phyloP scores from a whole-genome alignment of 1,284 basidiomycete genomes.

The Papiliotrema fonsecae region DNA sequence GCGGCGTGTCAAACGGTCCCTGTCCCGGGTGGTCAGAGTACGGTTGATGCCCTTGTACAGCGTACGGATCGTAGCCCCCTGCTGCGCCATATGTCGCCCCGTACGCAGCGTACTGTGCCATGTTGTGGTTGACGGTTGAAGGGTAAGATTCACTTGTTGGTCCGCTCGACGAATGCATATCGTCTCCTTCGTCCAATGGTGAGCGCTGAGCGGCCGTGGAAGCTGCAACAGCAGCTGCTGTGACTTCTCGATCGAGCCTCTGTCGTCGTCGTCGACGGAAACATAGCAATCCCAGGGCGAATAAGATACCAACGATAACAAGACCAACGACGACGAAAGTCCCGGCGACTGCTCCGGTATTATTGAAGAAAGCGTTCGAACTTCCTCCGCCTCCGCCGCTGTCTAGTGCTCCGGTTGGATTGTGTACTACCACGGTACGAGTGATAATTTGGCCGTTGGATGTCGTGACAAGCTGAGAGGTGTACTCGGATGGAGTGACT shows the following conservation, averaged over 20 bases:
- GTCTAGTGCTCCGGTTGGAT: slow-evolving; percentile 43
- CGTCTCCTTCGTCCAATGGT: slow-evolving; percentile 48
- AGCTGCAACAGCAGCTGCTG: slow-evolving; percentile 48
- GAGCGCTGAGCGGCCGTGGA: slow-evolving; percentile 34
- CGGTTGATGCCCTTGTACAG: slow-evolving; percentile 4
- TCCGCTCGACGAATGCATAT: slow-evolving; percentile 22
- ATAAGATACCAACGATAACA: slow-evolving; percentile 43
- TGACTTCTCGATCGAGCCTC: slow-evolving; percentile 47
- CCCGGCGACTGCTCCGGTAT: slow-evolving; percentile 48
- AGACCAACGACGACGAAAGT: slow-evolving; percentile 50
- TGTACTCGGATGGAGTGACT: slow-evolving; percentile 34
- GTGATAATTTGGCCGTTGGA: slow-evolving; percentile 43
- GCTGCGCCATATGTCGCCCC: slow-evolving; percentile 36
- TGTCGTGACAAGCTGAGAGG: slow-evolving; percentile 35
- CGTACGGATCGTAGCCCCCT: slow-evolving; percentile 46
- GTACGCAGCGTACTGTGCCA: slow-evolving; percentile 47
- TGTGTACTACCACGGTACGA: slow-evolving; percentile 42
- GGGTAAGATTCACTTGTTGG: slow-evolving; percentile 39
- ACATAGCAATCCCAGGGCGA: slow-evolving; percentile 44
- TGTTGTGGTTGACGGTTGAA: slow-evolving; percentile 40
- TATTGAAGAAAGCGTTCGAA: slow-evolving; percentile 42
- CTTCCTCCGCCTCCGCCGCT: slow-evolving; percentile 22
- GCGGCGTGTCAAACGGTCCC: slow-evolving; percentile 6
- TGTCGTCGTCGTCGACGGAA: slow-evolving; percentile 45
- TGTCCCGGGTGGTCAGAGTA: slow-evolving; percentile 6